Base-by-base conservation (phyloP, 2,329 filamentous ascomycete species). In the Penicillium corylophilum region DNA sequence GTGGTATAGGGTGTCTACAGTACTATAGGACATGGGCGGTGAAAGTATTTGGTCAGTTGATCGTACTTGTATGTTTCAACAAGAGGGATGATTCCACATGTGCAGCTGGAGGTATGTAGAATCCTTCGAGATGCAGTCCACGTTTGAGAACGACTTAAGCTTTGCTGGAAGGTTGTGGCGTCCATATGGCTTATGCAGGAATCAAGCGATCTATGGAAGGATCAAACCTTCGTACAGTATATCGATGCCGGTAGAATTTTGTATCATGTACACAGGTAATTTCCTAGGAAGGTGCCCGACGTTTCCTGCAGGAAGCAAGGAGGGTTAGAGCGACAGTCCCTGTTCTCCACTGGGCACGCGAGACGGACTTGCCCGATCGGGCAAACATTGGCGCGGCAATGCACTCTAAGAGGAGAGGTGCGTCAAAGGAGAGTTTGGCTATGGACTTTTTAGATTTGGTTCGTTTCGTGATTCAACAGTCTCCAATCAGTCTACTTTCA, bases 361-460 rank as follows among this genome's bases (percentile, higher is more conserved):
- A 44, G 45, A 31, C 49, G 53, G 53, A 28, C 10, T 52, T 31
- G 15, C 53, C 49, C 46, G 15, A 55, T 50, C 46, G 49, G 53
- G 53, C 20, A 52, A 31, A 18, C 46, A 50, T 39, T 55, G 42
- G 49, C 53, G 53, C 46, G 53, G 49, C 20, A 38, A 38, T 38
- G 35, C 35, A 22, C 35, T 38, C 16, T 20, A 13, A n/a, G 16
- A 20, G 18, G 18, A 13, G 12, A 38, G 9, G 26, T 28, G 16
- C 35, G 4, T 20, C 16, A 20, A 13, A 22, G 13, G 10, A 18
- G 35, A 18, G 8, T 22, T 20, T 38, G 3, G 12, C 5, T 12
- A 1, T 10, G 18, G 23, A 28, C 15, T 5, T 35, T 10, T 10
- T 16, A 6, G 4, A 9, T 9, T 40, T 24, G 10, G 6, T n/a